These are phyloP conservation scores for Adansonia digitata DNA, from an alignment of 345 rosid species.

Conservation along the genomic window DNA sequence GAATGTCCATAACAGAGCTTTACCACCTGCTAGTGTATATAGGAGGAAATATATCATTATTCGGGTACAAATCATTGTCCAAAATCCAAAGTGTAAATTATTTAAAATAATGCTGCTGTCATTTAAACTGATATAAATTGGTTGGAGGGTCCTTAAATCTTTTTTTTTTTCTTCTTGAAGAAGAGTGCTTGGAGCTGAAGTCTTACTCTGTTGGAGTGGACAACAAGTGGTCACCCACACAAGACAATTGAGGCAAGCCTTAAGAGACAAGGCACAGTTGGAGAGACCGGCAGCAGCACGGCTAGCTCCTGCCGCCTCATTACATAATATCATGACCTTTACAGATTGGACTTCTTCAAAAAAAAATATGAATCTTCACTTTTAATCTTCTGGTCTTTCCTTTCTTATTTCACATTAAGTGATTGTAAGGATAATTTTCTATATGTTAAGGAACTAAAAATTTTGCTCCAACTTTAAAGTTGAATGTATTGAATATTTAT, in stretches of 20 bases:
- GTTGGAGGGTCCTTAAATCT: slow-evolving; percentile 33
- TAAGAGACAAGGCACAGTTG: slow-evolving; percentile 37
- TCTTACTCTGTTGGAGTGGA: slow-evolving; percentile 32
- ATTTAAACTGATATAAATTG: slow-evolving; percentile 3
- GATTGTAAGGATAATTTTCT: no score
- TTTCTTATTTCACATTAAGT: background rate
- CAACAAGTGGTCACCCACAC: slow-evolving; percentile 40
- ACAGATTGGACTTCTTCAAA: slow-evolving; percentile 15
- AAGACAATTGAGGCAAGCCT: slow-evolving; percentile 26
- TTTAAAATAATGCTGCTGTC: slow-evolving; percentile 1
- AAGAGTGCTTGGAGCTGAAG: slow-evolving; percentile 40
- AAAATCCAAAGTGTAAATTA: background rate
- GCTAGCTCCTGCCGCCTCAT: slow-evolving; percentile 10
- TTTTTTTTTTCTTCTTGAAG: slow-evolving; percentile 20
- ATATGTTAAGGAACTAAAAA: no score
- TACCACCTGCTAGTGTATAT: background rate
- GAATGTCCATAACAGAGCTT: no score
- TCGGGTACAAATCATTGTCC: background rate
- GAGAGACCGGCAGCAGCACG: slow-evolving; percentile 24
- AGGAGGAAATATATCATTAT: background rate
- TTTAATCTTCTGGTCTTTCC: slow-evolving; percentile 9
- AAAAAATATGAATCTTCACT: slow-evolving; percentile 9
- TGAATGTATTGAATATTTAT: no score
- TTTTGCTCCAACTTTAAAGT: background rate
- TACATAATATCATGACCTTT: slow-evolving; percentile 14